phyloP scores from a whole-genome alignment of 148 eudicot genomes.

The Dysphania ambrosioides region DNA sequence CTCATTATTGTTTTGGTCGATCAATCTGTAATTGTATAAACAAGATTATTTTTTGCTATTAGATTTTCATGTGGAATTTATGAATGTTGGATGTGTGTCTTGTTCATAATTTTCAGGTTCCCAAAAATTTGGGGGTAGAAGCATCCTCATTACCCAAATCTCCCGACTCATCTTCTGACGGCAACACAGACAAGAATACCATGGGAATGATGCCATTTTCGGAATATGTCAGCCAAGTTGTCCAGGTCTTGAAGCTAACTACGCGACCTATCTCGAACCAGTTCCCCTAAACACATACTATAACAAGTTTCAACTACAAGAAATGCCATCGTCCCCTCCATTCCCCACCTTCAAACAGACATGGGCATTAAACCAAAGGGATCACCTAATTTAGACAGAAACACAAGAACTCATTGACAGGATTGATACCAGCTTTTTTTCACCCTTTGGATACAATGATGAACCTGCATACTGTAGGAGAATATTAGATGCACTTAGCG shows the following conservation, averaged over 20 bases:
- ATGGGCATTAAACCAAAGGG: no score
- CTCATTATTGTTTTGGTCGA: no score
- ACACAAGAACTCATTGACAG: constrained; percentile 33
- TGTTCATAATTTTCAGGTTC: constrained; percentile 8
- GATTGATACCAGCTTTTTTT: constrained; percentile 37
- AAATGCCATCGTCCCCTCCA: constrained; percentile 16
- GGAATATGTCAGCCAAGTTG: neutral
- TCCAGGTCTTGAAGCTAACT: no score
- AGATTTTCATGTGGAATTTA: no score
- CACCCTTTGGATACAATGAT: constrained; percentile 25
- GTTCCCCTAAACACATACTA: neutral
- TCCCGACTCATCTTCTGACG: neutral
- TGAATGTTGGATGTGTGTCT: neutral
- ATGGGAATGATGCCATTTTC: constrained; percentile 5
- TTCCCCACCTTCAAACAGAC: constrained; percentile 24
- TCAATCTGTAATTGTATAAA: no score
- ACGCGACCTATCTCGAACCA: neutral
- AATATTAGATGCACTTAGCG: no score
- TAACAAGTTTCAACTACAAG: neutral
- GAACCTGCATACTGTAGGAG: constrained; percentile 24
- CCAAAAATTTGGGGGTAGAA: constrained; percentile 18
- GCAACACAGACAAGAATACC: neutral
- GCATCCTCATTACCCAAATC: neutral
- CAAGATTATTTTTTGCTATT: no score
- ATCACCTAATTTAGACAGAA: no score